Conservation (phyloP, 2,329 filamentous ascomycete genomes). For the Incumbomyces delicatus region DNA sequence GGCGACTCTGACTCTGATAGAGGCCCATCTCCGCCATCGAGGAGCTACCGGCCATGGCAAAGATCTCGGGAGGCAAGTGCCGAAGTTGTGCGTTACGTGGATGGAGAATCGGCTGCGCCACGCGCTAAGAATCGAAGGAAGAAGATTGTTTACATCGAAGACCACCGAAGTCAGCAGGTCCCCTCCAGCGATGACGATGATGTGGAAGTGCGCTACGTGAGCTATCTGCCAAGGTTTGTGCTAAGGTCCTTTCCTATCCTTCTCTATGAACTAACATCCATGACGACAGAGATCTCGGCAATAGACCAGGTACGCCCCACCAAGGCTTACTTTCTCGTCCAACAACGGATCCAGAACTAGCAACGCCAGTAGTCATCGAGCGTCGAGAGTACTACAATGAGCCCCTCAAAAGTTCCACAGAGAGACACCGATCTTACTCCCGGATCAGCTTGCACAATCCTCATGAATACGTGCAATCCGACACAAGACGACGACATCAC, state of each 20-base stretch:
- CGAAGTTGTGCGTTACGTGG: constrained; percentile 3
- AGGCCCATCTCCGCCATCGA: too few species aligned
- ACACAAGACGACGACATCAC: not conserved
- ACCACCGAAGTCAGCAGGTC: not conserved
- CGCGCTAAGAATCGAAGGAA: not conserved
- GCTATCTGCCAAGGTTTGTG: not conserved
- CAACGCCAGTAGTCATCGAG: not conserved
- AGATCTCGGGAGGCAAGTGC: not conserved
- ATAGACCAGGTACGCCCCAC: not conserved
- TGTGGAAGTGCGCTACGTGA: constrained; percentile 1
- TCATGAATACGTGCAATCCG: not conserved
- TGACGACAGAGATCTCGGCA: not conserved
- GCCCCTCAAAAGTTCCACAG: too few species aligned
- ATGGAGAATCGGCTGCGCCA: not conserved
- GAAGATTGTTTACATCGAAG: constrained; percentile 4
- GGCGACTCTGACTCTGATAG: not conserved
- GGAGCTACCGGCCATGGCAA: not conserved
- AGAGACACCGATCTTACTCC: not conserved
- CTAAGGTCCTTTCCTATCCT: too few species aligned
- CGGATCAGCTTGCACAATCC: not conserved
- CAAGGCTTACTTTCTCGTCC: not conserved
- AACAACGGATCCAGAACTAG: not conserved
- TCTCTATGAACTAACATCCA: not conserved
- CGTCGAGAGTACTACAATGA: not conserved
- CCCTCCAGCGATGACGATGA: constrained; percentile 1